Evolutionary conservation across 805 yeast species (phyloP).

Genomic region (Yarrowia yakushimensis): DNA sequence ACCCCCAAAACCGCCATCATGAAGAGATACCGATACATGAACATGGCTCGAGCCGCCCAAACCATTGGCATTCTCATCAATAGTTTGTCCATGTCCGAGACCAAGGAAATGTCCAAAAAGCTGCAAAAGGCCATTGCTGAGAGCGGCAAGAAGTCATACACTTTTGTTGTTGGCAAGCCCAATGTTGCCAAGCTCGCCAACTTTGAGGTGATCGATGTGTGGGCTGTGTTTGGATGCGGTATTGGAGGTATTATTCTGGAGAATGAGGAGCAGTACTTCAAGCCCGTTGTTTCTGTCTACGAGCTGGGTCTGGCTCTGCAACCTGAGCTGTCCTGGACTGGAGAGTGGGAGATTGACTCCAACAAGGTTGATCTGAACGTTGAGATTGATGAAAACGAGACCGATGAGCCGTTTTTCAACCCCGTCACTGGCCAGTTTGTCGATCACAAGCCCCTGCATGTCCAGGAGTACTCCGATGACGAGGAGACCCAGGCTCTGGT

Average conservation of each 20-base stretch:
- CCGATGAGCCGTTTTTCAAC: constrained; percentile 67
- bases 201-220: constrained; percentile 87
- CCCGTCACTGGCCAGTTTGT: constrained; percentile 80
- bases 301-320: constrained; percentile 79
- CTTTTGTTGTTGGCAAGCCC: constrained; percentile 96
- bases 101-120: constrained; percentile 60
- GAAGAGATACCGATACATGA: constrained; percentile 83
- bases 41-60: constrained; percentile 83
- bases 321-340: constrained; percentile 81
- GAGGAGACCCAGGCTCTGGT: constrained; percentile 37
- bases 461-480: constrained; percentile 46
- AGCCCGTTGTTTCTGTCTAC: constrained; percentile 91
- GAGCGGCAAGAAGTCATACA: constrained; percentile 87
- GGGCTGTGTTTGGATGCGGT: constrained; percentile 95
- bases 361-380: constrained; percentile 45
- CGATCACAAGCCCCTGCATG: constrained; percentile 57
- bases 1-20: constrained; percentile 69
- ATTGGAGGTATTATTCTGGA: constrained; percentile 89
- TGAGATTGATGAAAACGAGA: constrained; percentile 34
- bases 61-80: constrained; percentile 90
- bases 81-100: constrained; percentile 76
- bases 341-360: constrained; percentile 87
- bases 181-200: constrained; percentile 96
- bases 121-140: constrained; percentile 58
- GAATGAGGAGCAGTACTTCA: constrained; percentile 62